Evolutionary conservation across 2,329 filamentous ascomycete species (phyloP), one percentile per base, ranked within the genome.

Genomic region (Endothia cerciana): DNA sequence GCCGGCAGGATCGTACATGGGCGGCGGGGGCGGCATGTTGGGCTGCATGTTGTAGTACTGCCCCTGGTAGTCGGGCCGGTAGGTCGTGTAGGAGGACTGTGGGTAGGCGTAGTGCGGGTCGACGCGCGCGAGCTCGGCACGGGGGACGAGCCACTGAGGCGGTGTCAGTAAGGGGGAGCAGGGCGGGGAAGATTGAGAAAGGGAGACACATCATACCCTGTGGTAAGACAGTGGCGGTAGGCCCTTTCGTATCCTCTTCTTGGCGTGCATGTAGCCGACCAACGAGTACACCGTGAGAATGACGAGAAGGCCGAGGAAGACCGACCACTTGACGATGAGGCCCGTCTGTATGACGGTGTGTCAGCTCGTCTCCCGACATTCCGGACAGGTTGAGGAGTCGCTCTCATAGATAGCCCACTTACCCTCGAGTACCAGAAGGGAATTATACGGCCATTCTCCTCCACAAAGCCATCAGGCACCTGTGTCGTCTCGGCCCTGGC

Each of bases 191-290:
- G 17, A 38, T 0, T 11, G 33, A 30, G 47, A 6, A 6, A 28
- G 45, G 63, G 47, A 65, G 64, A 51, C 51, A 11, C 41, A 56
- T 28, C 85, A 41, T 82, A 90, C 88, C 72, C 89, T 81, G 77
- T 95, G 91, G 74, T 94, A 94, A 68, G 77, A 78, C 43, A 93
- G 77, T 19, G 91, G 89, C 22, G 82, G 80, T 45, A 88, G 79
- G 1, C 91, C 91, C 75, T 88, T 89, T 68, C 80, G 82, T 69
- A 94, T 81, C 57, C 92, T 83, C 56, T 79, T 78, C 74, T 86
- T 86, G 56, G 91, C 92, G 77, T 94, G 92, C 57, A 86, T 77
- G 75, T 91, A 90, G 68, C 90, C 91, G 66, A 86, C 81, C 63
- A 91, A 70, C 72, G 93, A 81, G 81, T 88, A 92, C 51, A 82